phyloP scores from a whole-genome alignment of 225 moss, liverwort and hornwort genomes.

The Polytrichum formosum region DNA sequence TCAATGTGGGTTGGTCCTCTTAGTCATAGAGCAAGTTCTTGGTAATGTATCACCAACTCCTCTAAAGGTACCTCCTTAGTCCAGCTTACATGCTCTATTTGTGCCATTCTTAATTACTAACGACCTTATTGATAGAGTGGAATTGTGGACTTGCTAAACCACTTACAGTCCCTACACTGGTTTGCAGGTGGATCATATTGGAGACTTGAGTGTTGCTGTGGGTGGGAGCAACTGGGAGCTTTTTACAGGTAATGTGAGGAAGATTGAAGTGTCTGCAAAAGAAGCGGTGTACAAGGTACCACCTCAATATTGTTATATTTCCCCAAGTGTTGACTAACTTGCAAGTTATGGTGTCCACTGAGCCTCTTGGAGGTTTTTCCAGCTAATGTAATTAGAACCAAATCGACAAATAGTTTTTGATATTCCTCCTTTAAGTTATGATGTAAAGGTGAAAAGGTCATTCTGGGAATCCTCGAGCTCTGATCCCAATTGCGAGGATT shows the following conservation, averaged over 20 bases:
- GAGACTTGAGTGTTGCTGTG: slow-evolving; percentile 46
- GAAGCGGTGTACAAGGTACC: slow-evolving; percentile 50
- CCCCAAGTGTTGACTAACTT: not conserved
- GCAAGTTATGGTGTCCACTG: no score
- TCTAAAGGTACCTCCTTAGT: not conserved
- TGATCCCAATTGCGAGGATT: no score
- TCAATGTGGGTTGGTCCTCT: not conserved
- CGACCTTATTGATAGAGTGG: not conserved
- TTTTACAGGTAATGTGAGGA: slow-evolving; percentile 47
- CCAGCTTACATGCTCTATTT: not conserved
- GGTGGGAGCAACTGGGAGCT: slow-evolving; percentile 58
- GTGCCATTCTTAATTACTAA: not conserved
- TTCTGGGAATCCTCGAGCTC: no score
- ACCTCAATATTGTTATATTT: not conserved
- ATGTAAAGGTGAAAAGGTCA: no score
- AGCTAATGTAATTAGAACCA: no score
- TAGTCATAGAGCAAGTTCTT: not conserved
- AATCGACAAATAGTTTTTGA: no score
- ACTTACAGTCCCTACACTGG: not conserved
- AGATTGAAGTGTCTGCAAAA: slow-evolving; percentile 46
- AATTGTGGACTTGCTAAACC: not conserved
- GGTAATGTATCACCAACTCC: not conserved
- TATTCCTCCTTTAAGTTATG: no score
- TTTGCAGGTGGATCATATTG: slow-evolving; percentile 45
- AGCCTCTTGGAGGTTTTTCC: no score